A percentile compares a stretch with the other conserved stretches of the same genome.
Conservation (phyloP, 257 asterid species). For the Solanum sejunctum region DNA sequence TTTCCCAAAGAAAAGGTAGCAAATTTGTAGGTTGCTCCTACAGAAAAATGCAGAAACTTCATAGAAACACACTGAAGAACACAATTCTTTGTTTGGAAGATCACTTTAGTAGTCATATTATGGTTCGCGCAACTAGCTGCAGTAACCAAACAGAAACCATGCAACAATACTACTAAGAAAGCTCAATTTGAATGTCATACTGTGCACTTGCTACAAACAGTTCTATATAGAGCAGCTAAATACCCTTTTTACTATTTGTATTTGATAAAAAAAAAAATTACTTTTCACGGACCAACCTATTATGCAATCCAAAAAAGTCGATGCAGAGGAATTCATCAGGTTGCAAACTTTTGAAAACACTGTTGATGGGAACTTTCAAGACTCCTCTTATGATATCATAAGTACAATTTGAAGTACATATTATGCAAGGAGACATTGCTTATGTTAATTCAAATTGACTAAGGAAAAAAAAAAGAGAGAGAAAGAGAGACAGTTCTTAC, state of each 20-base stretch:
- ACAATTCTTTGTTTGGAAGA: neutral
- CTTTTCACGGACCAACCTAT: neutral
- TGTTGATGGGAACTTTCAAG: neutral
- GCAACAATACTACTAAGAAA: neutral
- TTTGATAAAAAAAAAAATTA: neutral
- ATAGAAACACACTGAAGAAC: neutral
- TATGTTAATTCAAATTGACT: neutral
- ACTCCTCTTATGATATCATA: neutral
- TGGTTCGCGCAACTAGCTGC: neutral
- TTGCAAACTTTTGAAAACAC: neutral
- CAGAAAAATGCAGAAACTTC: neutral
- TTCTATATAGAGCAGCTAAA: neutral
- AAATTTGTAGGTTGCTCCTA: neutral
- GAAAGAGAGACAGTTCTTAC: slow-evolving; percentile 27
- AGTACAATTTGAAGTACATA: neutral
- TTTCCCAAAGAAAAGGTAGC: neutral
- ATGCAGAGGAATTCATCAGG: neutral
- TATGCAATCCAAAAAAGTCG: neutral
- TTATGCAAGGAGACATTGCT: neutral
- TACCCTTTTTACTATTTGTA: neutral
- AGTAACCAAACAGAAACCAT: neutral
- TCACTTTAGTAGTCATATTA: neutral
- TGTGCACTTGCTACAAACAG: neutral
- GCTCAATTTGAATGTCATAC: neutral
- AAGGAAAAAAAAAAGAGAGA: neutral